A percentile compares a stretch with the other conserved stretches of the same genome.
These are phyloP conservation scores for Colletotrichum acutatum DNA, from an alignment of 2,329 filamentous ascomycete species.

Conservation along the genomic window DNA sequence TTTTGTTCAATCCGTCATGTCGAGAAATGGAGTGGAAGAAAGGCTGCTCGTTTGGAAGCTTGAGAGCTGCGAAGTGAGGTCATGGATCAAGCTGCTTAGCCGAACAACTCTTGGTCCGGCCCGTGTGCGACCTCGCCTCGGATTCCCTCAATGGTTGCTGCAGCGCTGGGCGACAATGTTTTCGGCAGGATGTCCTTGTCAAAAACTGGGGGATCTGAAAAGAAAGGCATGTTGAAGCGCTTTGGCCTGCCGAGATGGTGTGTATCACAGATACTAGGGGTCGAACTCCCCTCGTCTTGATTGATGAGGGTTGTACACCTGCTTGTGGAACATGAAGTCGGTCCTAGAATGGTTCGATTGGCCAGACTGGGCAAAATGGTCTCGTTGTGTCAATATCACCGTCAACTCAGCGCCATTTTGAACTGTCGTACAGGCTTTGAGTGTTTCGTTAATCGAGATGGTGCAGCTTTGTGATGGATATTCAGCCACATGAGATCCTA, in stretches of 20 bases:
- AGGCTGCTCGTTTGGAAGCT: background rate
- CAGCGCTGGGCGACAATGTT: background rate
- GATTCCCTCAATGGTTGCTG: conserved; percentile 14
- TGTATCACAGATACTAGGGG: conserved; percentile 12
- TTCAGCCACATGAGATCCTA: background rate
- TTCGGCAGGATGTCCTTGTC: background rate
- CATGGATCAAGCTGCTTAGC: background rate
- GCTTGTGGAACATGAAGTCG: conserved; percentile 6
- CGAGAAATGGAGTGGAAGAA: background rate
- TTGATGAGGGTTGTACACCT: conserved; percentile 7
- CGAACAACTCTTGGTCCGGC: background rate
- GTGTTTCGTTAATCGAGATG: background rate
- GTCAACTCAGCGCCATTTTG: background rate
- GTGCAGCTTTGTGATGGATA: background rate
- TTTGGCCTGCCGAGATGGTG: background rate
- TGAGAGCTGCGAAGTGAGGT: background rate
- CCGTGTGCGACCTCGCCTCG: conserved; percentile 14
- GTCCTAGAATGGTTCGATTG: background rate
- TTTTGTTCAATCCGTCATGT: background rate
- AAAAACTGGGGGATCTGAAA: background rate
- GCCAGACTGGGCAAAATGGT: background rate
- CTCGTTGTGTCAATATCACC: background rate
- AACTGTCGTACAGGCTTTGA: background rate
- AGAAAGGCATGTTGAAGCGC: background rate
- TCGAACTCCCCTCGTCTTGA: conserved; percentile 8